Evolutionary conservation across 768 basidiomycete species (phyloP).

Genomic region (Fomitopsis pulvina): DNA sequence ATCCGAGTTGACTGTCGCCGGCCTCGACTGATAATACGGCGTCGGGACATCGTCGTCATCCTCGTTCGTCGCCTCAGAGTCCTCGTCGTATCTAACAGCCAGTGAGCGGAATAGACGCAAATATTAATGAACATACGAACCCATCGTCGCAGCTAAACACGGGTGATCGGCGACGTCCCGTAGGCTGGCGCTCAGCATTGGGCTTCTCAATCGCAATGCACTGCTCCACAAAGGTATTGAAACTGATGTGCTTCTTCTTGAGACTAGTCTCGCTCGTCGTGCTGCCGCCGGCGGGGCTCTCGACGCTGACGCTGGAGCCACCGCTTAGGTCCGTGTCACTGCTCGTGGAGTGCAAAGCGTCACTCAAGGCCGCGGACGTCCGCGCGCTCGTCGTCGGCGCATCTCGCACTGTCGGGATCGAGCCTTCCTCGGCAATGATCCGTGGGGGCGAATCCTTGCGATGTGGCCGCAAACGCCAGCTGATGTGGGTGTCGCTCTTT

Average conservation of each 20-base stretch:
- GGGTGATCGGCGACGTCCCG: slow-evolving; percentile 11
- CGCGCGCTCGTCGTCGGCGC: background rate
- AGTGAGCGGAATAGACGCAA: slow-evolving; percentile 9
- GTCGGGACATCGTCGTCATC: slow-evolving; percentile 38
- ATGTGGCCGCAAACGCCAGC: slow-evolving; percentile 32
- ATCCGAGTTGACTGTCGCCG: background rate
- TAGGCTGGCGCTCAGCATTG: slow-evolving; percentile 25
- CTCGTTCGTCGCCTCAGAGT: slow-evolving; percentile 50
- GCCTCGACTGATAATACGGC: slow-evolving; percentile 18
- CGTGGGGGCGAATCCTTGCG: slow-evolving; percentile 73
- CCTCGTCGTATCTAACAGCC: slow-evolving; percentile 55
- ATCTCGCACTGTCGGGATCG: background rate
- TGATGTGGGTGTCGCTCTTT: slow-evolving; percentile 84
- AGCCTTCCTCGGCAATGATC: slow-evolving; percentile 31
- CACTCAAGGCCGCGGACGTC: slow-evolving; percentile 19
- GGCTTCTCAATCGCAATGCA: slow-evolving; percentile 88
- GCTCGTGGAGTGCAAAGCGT: slow-evolving; percentile 23
- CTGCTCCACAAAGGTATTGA: slow-evolving; percentile 98
- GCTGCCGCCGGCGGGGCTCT: slow-evolving; percentile 18
- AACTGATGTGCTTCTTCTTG: slow-evolving; percentile 88
- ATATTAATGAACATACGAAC: slow-evolving; percentile 25
- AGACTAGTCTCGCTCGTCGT: slow-evolving; percentile 13
- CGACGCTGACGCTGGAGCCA: slow-evolving; percentile 20
- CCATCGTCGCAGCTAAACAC: slow-evolving; percentile 47
- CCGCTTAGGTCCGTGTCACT: slow-evolving; percentile 27